Percentiles rank a stretch among this genome's conserved stretches.
These are phyloP conservation scores for Tolypocladium inflatum DNA, from an alignment of 2,329 filamentous ascomycete genomes.

Conservation along the genomic window DNA sequence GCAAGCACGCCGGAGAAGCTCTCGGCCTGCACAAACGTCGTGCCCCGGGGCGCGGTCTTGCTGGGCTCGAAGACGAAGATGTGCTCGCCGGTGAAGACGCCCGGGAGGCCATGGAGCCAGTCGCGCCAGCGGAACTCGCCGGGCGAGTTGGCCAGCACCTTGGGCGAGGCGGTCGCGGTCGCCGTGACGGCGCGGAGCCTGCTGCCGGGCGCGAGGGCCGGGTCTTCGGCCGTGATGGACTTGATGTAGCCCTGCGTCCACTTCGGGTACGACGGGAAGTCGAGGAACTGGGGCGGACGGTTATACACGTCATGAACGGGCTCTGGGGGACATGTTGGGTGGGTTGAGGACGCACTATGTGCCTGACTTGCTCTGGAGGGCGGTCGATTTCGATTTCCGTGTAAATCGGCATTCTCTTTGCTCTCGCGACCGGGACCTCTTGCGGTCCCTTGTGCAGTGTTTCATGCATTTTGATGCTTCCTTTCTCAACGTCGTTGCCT, in stretches of 20 bases:
- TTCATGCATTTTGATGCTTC: not conserved
- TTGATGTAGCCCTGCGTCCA: conserved; percentile 2
- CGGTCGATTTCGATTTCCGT: conserved; percentile 2
- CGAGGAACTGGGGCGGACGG: not conserved
- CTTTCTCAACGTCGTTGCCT: not conserved
- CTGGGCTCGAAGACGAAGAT: conserved; percentile 11
- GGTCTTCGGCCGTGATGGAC: not conserved
- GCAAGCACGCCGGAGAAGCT: conserved; percentile 7
- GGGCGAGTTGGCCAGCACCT: conserved; percentile 1
- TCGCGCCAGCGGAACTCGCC: conserved; percentile 10
- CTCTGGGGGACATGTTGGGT: too few relatives aligned
- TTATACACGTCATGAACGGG: not conserved
- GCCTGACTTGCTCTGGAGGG: conserved; percentile 2
- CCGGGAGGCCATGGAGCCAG: conserved; percentile 1
- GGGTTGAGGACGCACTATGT: not conserved
- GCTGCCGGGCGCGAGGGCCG: not conserved
- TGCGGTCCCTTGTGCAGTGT: not conserved
- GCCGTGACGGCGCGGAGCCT: not conserved
- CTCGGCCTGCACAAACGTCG: conserved; percentile 12
- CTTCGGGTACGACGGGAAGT: not conserved
- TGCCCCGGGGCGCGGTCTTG: conserved; percentile 9
- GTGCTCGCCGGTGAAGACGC: conserved; percentile 11
- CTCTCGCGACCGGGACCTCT: not conserved
- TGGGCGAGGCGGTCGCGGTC: not conserved
- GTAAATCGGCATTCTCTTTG: not conserved